These are phyloP conservation scores for Alnus glutinosa DNA, from an alignment of 306 rosid species.

Conservation along the genomic window DNA sequence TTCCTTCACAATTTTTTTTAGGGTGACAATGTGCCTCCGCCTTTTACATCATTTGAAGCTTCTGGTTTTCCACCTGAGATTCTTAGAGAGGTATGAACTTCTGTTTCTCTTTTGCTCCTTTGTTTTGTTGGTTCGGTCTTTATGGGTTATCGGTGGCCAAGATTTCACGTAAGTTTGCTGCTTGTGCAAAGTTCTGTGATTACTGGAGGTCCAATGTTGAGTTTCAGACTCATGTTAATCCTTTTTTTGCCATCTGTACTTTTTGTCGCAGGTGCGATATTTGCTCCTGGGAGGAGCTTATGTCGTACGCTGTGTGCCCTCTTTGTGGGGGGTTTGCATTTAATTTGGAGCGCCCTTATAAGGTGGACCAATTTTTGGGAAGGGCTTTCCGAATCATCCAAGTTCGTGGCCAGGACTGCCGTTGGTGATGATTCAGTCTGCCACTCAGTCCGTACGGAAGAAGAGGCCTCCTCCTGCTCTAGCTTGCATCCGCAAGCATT, in stretches of 20 bases:
- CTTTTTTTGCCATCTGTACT: slow-evolving; percentile 75
- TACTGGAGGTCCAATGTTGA: slow-evolving; percentile 73
- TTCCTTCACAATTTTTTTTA: slow-evolving; percentile 19
- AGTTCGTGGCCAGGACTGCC: slow-evolving; percentile 91
- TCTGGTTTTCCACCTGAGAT: slow-evolving; percentile 88
- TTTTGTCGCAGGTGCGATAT: slow-evolving; percentile 99
- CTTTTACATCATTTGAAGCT: slow-evolving; percentile 68
- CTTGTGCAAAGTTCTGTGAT: slow-evolving; percentile 60
- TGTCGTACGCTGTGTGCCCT: slow-evolving; percentile 99
- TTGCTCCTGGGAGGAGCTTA: slow-evolving; percentile 99
- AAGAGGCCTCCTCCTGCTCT: slow-evolving; percentile 99
- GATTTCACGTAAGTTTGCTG: slow-evolving; percentile 39
- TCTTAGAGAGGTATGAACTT: slow-evolving; percentile 85
- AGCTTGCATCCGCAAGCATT: slow-evolving; percentile 92
- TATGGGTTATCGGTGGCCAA: slow-evolving; percentile 32
- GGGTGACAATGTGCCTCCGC: slow-evolving; percentile 93
- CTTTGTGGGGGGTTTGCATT: slow-evolving; percentile 82
- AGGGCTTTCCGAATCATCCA: slow-evolving; percentile 98
- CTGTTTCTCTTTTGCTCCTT: slow-evolving; percentile 7
- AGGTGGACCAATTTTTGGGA: slow-evolving; percentile 88
- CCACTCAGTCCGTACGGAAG: slow-evolving; percentile 92
- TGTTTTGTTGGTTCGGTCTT: slow-evolving; percentile 15
- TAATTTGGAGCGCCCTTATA: slow-evolving; percentile 94
- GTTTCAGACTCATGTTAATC: slow-evolving; percentile 77
- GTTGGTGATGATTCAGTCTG: slow-evolving; percentile 98